Percentiles rank a stretch among this genome's conserved stretches.
These are phyloP conservation scores for Angomonas ambiguus DNA, from an alignment of 208 protist genomes.

Conservation along the genomic window DNA sequence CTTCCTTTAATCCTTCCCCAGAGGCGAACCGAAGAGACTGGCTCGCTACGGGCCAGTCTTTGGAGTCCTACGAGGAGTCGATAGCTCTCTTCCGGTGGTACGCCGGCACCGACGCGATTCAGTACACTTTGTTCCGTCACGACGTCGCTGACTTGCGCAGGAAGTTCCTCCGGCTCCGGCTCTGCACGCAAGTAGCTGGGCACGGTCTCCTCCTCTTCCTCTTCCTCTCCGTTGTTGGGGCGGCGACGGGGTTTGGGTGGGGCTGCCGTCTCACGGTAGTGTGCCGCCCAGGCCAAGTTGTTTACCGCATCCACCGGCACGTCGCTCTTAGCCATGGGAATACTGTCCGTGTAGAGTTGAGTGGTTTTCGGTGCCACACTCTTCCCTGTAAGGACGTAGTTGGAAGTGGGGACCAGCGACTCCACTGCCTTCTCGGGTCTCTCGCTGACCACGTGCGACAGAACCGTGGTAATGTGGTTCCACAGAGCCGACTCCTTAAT, in stretches of 20 bases:
- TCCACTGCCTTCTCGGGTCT: slow-evolving; percentile 63
- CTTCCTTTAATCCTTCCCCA: slow-evolving; percentile 87
- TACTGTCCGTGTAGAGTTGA: slow-evolving; percentile 56
- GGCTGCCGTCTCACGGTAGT: slow-evolving; percentile 62
- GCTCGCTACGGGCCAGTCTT: slow-evolving; percentile 71
- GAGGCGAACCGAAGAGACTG: slow-evolving; percentile 77
- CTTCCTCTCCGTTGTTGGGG: slow-evolving; percentile 62
- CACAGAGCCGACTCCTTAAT: slow-evolving; percentile 76
- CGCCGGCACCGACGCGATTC: slow-evolving; percentile 75
- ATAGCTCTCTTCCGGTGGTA: slow-evolving; percentile 73
- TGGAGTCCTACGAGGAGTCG: slow-evolving; percentile 87
- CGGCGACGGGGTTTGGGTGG: slow-evolving; percentile 60
- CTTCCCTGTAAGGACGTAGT: slow-evolving; percentile 58
- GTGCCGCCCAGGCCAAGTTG: slow-evolving; percentile 67
- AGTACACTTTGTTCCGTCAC: slow-evolving; percentile 80
- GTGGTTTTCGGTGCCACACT: slow-evolving; percentile 51
- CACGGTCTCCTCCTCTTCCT: slow-evolving; percentile 42
- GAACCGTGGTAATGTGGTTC: slow-evolving; percentile 79
- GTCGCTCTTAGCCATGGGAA: slow-evolving; percentile 46
- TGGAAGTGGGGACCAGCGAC: slow-evolving; percentile 61
- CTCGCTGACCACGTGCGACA: slow-evolving; percentile 72
- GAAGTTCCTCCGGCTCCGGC: slow-evolving; percentile 25
- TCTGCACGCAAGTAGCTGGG: slow-evolving; percentile 34
- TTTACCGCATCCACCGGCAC: slow-evolving; percentile 56
- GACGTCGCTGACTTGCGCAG: slow-evolving; percentile 74